Conservation (phyloP, 495 filamentous ascomycete species). For the Aspergillus saccharolyticus region DNA sequence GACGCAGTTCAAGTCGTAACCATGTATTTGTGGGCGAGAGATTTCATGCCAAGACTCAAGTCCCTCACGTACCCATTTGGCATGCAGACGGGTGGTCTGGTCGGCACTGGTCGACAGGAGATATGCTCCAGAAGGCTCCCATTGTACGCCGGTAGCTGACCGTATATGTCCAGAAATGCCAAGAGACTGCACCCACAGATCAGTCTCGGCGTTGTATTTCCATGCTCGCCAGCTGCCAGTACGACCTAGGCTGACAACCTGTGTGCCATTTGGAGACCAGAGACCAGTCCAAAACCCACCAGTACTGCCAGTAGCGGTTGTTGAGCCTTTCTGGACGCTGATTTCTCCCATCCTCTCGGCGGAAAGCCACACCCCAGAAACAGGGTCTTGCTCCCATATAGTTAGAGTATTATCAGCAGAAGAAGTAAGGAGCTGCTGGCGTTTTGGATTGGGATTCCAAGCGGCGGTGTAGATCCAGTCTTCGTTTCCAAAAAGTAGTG, state of each 20-base stretch:
- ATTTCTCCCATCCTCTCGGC: slow-evolving; percentile 83
- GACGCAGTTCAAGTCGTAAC: slow-evolving; percentile 95
- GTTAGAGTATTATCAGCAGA: slow-evolving; percentile 94
- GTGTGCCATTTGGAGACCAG: slow-evolving; percentile 75
- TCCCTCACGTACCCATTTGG: slow-evolving; percentile 64
- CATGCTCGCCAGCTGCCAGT: slow-evolving; percentile 93
- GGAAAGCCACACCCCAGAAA: slow-evolving; percentile 87
- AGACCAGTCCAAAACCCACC: slow-evolving; percentile 95
- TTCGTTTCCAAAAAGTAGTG: slow-evolving; percentile 89
- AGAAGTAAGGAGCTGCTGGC: slow-evolving; percentile 74
- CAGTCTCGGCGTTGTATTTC: slow-evolving; percentile 50
- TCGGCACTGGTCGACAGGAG: slow-evolving; percentile 84
- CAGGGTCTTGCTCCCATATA: slow-evolving; percentile 79
- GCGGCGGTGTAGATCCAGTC: slow-evolving; percentile 91
- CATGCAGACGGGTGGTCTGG: slow-evolving; percentile 90
- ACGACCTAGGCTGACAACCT: slow-evolving; percentile 75
- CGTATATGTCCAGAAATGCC: slow-evolving; percentile 82
- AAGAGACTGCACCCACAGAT: slow-evolving; percentile 68
- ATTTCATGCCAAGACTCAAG: slow-evolving; percentile 84
- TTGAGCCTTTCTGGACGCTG: slow-evolving; percentile 87
- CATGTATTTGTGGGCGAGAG: slow-evolving; percentile 92
- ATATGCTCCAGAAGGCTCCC: slow-evolving; percentile 79
- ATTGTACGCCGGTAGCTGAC: slow-evolving; percentile 71
- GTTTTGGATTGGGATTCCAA: slow-evolving; percentile 59
- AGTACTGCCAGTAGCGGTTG: slow-evolving; percentile 89